Evolutionary conservation across 1,284 basidiomycete species (phyloP), one percentile per base, ranked within the genome.

Genomic region (Boletus mariae): DNA sequence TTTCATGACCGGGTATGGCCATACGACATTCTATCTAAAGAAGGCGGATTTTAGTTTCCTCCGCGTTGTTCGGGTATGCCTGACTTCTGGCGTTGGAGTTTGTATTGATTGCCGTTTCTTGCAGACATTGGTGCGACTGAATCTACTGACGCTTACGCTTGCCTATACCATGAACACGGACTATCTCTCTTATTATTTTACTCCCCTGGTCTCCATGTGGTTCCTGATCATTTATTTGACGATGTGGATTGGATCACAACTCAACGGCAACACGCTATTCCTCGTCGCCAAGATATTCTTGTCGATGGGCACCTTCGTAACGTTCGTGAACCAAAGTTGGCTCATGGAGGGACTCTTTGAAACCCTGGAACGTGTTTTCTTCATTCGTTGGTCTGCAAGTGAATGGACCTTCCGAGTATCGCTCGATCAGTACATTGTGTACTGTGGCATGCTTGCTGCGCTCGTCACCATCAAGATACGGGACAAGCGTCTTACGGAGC

Each of bases 161-260:
- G 87, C 88, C 7, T 95, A 94, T 73, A 82, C 84, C 48, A 94
- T 95, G 92, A 84, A 94, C 73, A 93, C 90, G 55, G 80, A 92
- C 71, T 96, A 94, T 69, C 81, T 92, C 57, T 90, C 84, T 51
- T 93, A 94, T 71, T 93, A 94, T 71, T 93, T 94, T 66, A 80
- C 91, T 4, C 90, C 90, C 8, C 75, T 93, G 59, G 89, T 92
- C 25, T 86, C 87, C 17, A 78, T 81, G 76, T 90, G 90, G 90
- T 95, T 89, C 72, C 72, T 92, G 53, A 80, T 94, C 75, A 84
- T 94, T 67, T 94, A 92, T 74, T 73, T 71, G 45, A 94, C 91
- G 41, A 84, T 95, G 80, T 76, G 76, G 50, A 62, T 84, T 43
- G 91, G 87, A 17, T 76, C 84, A 47, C 78, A 80, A 60, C 82